Conservation (phyloP, 306 rosid species). For the Amphicarpaea edgeworthii region DNA sequence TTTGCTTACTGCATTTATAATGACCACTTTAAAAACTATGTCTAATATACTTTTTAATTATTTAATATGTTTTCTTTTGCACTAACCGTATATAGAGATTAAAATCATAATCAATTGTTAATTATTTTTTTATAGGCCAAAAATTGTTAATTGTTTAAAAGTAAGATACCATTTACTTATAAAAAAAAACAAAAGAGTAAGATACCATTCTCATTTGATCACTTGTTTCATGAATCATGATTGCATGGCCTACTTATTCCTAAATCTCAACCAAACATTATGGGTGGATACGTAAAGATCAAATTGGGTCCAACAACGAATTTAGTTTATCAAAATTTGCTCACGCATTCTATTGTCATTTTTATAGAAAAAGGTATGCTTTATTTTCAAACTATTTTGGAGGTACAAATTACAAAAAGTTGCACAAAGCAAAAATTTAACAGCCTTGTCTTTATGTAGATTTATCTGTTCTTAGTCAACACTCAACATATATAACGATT, state of each 20-base stretch:
- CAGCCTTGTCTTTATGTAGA: background rate
- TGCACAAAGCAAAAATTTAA: background rate
- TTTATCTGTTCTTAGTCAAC: background rate
- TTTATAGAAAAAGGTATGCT: background rate
- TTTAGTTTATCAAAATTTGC: background rate
- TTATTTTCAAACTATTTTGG: background rate
- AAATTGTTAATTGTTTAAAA: background rate
- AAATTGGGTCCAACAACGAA: background rate
- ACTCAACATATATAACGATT: background rate
- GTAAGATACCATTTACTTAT: background rate
- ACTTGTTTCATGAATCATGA: background rate
- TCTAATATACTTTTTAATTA: background rate
- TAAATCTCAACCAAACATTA: slow-evolving; percentile 13
- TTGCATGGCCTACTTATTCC: slow-evolving; percentile 6
- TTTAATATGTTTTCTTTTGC: background rate
- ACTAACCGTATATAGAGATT: background rate
- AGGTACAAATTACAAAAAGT: background rate
- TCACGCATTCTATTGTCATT: background rate
- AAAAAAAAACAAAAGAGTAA: no score
- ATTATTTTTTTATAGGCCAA: no score
- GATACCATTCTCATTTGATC: background rate
- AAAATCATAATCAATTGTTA: background rate
- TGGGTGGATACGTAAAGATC: slow-evolving; percentile 11
- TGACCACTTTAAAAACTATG: background rate
- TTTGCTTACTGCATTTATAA: background rate